Conservation (phyloP, 768 basidiomycete species). For the Trametes cinnabarina region DNA sequence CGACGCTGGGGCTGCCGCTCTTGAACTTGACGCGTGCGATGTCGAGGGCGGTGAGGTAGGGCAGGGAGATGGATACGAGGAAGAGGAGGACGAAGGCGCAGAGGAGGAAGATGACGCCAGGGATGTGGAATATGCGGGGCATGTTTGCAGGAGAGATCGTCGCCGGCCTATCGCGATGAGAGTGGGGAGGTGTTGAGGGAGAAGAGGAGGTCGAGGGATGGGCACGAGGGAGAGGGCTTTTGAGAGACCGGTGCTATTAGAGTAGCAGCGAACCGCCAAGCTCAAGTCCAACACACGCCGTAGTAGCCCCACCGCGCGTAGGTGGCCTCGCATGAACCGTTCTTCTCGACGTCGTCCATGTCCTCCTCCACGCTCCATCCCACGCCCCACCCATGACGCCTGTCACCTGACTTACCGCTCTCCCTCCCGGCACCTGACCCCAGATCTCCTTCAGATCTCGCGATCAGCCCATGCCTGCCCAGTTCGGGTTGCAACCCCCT, state of each 20-base stretch:
- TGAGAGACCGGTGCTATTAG: too few relatives aligned
- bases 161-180: neutral
- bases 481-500: too few relatives aligned
- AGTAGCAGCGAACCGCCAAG: too few relatives aligned
- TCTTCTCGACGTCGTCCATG: neutral
- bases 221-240: neutral
- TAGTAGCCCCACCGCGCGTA: neutral
- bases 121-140: conserved; percentile 49
- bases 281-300: too few relatives aligned
- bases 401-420: conserved; percentile 7
- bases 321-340: neutral
- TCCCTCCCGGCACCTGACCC: too few relatives aligned
- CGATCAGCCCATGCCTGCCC: too few relatives aligned
- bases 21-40: conserved; percentile 57
- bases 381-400: conserved; percentile 3
- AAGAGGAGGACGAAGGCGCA: conserved; percentile 64
- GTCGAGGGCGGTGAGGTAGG: conserved; percentile 65
- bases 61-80: conserved; percentile 69
- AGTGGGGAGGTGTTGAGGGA: neutral
- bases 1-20: conserved; percentile 28
- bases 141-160: conserved; percentile 1
- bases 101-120: conserved; percentile 55
- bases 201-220: neutral
- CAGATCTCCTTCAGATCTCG: conserved; percentile 16
- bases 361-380: neutral